Evolutionary conservation across 176 grass and related monocot species (phyloP), one percentile per base, ranked within the genome.

Genomic region (Oryza coarctata): DNA sequence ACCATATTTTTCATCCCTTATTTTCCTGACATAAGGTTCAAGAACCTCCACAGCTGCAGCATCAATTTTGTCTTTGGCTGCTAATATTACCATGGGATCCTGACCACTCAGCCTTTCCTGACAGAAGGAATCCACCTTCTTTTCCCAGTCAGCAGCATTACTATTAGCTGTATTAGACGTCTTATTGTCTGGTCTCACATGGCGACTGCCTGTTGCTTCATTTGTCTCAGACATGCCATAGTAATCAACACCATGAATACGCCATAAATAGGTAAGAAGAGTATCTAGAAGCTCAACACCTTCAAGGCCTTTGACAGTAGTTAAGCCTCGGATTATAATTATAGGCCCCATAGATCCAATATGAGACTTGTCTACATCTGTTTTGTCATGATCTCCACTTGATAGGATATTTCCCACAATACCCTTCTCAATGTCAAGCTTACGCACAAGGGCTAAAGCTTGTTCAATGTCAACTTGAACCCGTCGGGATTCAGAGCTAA

Each of bases 271-370:
- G 69, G 97, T 96, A 63, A 99, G 82, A 41, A 99, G 64, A 63
- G 93, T 94, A 60, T 99, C 97, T 71, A 99, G 79, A 58, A 99
- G 83, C 76, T 99, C 97, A 49, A 96, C 88, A 71, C 97, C 97
- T 80, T 99, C 97, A 39, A 99, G 85, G 22, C 97, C 97, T 75
- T 99, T 99, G 41, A 99, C 97, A 83, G 97, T 99, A 0, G 91
- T 90, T 71, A 93, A 84, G 44, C 97, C 97, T 35, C 97, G 89
- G 49, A 99, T 93, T 58, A 99, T 99, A 79, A 99, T 86, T 61
- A 99, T 95, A 76, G 97, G 97, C 7, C 97, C 97, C 97, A 96
- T 96, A n/a, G 91, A 94, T 80, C 93, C 97, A 35, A 92, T 92
- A 82, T 99, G 93, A 55, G 93, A 94, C 52, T 96, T 96, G 34